Evolutionary conservation across 768 basidiomycete genomes (phyloP).

Genomic region (Hysterangium stoloniferum): DNA sequence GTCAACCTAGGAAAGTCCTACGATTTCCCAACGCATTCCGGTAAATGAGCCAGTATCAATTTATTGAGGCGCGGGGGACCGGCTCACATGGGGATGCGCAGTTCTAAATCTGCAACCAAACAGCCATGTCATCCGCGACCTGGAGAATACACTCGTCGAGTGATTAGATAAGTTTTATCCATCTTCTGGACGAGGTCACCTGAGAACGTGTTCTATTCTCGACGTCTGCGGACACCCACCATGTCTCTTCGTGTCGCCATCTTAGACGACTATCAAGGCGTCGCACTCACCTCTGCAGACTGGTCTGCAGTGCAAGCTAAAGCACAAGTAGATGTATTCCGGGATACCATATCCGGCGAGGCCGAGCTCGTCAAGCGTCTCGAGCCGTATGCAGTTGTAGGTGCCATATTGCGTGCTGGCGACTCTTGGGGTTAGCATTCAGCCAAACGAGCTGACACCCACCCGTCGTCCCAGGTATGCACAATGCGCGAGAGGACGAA

Average conservation of each 20-base stretch:
- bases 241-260: slow-evolving; percentile 37
- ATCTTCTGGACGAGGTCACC: not conserved
- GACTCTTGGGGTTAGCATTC: too few relatives aligned
- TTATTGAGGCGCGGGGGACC: too few relatives aligned
- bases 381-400: slow-evolving; percentile 38
- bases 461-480: slow-evolving; percentile 29
- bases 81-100: not conserved
- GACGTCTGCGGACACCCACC: not conserved
- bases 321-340: slow-evolving; percentile 38
- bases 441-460: not conserved
- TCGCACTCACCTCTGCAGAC: slow-evolving; percentile 44
- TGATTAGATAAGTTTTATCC: not conserved
- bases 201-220: not conserved
- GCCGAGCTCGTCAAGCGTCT: slow-evolving; percentile 42
- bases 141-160: not conserved
- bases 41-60: too few relatives aligned
- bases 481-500: slow-evolving; percentile 64
- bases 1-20: too few relatives aligned
- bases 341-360: slow-evolving; percentile 45
- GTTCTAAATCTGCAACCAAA: not conserved
- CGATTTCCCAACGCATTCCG: too few relatives aligned
- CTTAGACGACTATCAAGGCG: slow-evolving; percentile 54
- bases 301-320: slow-evolving; percentile 40
- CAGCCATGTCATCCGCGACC: not conserved
- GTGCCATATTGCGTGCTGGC: too few relatives aligned